phyloP scores from a whole-genome alignment of 2,329 filamentous ascomycete species.

The Neocucurbitaria cava region DNA sequence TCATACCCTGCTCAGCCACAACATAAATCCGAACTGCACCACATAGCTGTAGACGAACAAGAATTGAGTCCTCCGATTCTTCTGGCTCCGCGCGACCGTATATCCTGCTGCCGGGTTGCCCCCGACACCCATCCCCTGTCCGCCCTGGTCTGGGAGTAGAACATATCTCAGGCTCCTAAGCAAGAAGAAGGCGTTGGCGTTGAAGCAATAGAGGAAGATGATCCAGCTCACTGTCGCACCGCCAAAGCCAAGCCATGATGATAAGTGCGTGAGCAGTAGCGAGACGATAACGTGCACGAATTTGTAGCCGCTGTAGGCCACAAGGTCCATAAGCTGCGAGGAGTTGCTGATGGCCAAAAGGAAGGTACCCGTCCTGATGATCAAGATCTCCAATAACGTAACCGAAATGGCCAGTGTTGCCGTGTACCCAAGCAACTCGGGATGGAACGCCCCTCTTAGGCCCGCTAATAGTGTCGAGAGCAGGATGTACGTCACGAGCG shows the following conservation, averaged over 20 bases:
- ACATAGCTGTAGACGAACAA: constrained; percentile 75
- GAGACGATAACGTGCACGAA: constrained; percentile 97
- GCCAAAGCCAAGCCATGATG: constrained; percentile 73
- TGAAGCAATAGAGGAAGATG: constrained; percentile 89
- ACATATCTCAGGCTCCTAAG: constrained; percentile 96
- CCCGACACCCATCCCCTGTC: constrained; percentile 37
- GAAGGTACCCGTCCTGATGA: constrained; percentile 91
- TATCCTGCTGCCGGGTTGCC: constrained; percentile 60
- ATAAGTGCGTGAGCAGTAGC: constrained; percentile 73
- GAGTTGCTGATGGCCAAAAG: constrained; percentile 93
- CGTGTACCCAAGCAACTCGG: constrained; percentile 88
- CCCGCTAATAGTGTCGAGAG: constrained; percentile 90
- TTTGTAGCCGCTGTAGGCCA: constrained; percentile 98
- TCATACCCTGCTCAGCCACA: constrained; percentile 65
- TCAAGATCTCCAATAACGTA: constrained; percentile 85
- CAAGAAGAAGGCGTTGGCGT: constrained; percentile 94
- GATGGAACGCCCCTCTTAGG: constrained; percentile 88
- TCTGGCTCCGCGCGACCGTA: constrained; percentile 79
- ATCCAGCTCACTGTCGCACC: constrained; percentile 89
- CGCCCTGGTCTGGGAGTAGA: constrained; percentile 74
- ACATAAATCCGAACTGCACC: constrained; percentile 95
- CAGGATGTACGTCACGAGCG: constrained; percentile 95
- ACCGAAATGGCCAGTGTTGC: constrained; percentile 84
- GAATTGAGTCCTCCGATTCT: constrained; percentile 41
- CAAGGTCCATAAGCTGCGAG: constrained; percentile 88